Evolutionary conservation across 805 yeast genomes (phyloP).

Genomic region (Isabelozyma rhagii): DNA sequence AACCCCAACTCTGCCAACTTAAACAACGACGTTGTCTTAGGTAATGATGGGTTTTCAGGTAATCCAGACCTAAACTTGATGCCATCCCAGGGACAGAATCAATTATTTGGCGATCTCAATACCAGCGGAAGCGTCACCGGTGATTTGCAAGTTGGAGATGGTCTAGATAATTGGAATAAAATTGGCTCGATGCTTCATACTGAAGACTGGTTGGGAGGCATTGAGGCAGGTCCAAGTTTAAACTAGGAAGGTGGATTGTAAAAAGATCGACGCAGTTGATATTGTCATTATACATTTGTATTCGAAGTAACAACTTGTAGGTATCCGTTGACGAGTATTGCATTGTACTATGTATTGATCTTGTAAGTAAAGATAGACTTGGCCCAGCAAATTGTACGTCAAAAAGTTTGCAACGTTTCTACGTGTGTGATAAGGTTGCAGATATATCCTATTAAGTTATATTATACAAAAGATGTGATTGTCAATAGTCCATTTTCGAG

Average conservation of each 20-base stretch:
- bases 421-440: too few species aligned
- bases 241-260: constrained; percentile 4
- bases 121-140: not conserved
- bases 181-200: constrained; percentile 1
- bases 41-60: not conserved
- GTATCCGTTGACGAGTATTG: too few species aligned
- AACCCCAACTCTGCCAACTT: not conserved
- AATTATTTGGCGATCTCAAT: not conserved
- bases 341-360: too few species aligned
- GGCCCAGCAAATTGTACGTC: too few species aligned
- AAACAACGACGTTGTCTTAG: not conserved
- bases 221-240: constrained; percentile 33
- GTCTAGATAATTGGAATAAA: constrained; percentile 1
- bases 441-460: too few species aligned
- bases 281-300: too few species aligned
- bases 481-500: too few species aligned
- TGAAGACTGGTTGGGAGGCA: constrained; percentile 28
- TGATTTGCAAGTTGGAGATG: constrained; percentile 4
- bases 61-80: not conserved
- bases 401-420: too few species aligned
- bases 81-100: not conserved
- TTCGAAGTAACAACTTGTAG: too few species aligned
- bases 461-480: too few species aligned
- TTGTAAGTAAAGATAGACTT: too few species aligned
- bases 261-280: too few species aligned